Evolutionary conservation across 768 basidiomycete genomes (phyloP).

Genomic region (Amanita molliuscula): DNA sequence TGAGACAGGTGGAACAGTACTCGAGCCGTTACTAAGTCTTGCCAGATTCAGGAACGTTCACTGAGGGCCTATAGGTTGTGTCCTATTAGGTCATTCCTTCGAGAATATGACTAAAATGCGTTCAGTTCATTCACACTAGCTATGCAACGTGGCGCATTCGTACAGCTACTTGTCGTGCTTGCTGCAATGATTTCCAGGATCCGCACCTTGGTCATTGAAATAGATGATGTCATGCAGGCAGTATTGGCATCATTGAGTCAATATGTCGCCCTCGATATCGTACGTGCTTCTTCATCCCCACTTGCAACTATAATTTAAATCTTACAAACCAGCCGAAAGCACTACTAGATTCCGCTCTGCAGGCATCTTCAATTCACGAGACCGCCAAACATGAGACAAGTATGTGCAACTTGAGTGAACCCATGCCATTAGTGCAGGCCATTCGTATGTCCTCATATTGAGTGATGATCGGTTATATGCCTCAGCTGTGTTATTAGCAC

Average conservation of each 20-base stretch:
- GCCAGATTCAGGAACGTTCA: constrained; percentile 36
- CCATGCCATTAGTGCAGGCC: neutral
- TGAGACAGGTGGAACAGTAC: neutral
- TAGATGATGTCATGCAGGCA: constrained; percentile 20
- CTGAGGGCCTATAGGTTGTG: constrained; percentile 42
- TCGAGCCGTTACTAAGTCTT: neutral
- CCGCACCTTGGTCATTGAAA: constrained; percentile 30
- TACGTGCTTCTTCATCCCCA: neutral
- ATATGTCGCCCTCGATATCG: neutral
- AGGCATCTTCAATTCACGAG: no score
- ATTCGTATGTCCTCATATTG: neutral
- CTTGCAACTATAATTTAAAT: neutral
- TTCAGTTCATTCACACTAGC: constrained; percentile 48
- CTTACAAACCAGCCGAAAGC: neutral
- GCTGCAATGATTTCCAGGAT: constrained; percentile 54
- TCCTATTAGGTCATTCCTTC: neutral
- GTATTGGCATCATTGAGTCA: neutral
- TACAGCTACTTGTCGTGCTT: constrained; percentile 55
- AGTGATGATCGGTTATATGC: neutral
- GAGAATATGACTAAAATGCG: neutral
- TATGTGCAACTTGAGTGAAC: neutral
- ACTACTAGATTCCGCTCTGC: neutral
- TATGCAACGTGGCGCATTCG: constrained; percentile 67
- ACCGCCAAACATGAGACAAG: neutral
- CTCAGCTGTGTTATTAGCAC: neutral